A percentile compares a stretch with the other conserved stretches of the same genome.
Conservation (phyloP, 176 grass and related monocot species). For the Oryza nivara region DNA sequence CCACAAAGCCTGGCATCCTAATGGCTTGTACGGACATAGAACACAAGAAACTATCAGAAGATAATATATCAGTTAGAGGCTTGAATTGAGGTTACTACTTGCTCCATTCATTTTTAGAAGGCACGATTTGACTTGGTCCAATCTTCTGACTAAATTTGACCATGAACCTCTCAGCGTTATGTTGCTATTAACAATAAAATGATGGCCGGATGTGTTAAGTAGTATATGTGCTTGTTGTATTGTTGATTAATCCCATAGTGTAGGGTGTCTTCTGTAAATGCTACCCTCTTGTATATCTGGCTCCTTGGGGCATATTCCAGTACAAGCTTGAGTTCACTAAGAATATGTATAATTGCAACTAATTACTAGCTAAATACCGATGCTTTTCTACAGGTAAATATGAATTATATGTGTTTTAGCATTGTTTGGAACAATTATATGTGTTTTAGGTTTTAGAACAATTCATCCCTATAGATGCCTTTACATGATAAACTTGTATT, state of each 20-base stretch:
- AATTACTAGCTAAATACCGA: background rate
- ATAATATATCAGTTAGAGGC: background rate
- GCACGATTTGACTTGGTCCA: background rate
- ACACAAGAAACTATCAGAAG: slow-evolving; percentile 31
- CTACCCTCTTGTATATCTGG: background rate
- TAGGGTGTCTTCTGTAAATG: background rate
- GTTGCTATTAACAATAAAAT: background rate
- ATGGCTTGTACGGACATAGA: slow-evolving; percentile 18
- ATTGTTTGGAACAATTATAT: no score
- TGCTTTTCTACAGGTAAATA: no score
- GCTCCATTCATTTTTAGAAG: background rate
- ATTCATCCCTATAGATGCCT: no score
- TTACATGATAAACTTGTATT: no score
- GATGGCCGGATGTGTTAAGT: background rate
- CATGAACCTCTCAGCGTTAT: background rate
- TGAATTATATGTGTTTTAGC: no score
- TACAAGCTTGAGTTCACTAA: background rate
- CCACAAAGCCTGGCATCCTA: slow-evolving; percentile 27
- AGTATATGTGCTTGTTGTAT: background rate
- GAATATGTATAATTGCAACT: background rate
- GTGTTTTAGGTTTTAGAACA: no score
- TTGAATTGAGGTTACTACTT: background rate
- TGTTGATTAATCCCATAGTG: background rate
- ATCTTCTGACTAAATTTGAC: background rate
- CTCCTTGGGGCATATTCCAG: background rate